Evolutionary conservation across 2,329 filamentous ascomycete species (phyloP).

Genomic region (Diaporthe sp.): DNA sequence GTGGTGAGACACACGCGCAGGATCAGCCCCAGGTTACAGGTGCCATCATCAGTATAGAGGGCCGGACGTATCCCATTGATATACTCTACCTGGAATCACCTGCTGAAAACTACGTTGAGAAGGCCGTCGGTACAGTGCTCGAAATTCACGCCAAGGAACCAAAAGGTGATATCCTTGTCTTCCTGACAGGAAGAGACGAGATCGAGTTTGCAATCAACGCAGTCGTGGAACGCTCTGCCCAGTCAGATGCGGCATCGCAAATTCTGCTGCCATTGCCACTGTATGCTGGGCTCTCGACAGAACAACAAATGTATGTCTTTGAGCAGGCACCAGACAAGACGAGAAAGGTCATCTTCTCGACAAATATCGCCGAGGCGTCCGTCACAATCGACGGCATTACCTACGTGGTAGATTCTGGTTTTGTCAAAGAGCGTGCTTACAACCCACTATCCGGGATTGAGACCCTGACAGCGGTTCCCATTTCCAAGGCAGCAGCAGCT

Average conservation of each 20-base stretch:
- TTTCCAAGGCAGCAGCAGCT: slow-evolving; percentile 93
- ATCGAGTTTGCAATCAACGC: slow-evolving; percentile 87
- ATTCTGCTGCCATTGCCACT: slow-evolving; percentile 81
- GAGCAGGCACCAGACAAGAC: slow-evolving; percentile 85
- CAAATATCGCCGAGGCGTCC: slow-evolving; percentile 96
- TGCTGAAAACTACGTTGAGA: slow-evolving; percentile 88
- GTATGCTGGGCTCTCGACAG: slow-evolving; percentile 89
- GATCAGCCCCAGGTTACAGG: slow-evolving; percentile 54
- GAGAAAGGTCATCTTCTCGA: slow-evolving; percentile 92
- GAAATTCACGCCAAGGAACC: slow-evolving; percentile 87
- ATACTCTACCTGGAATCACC: slow-evolving; percentile 84
- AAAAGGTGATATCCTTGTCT: slow-evolving; percentile 90
- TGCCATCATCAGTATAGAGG: slow-evolving; percentile 86
- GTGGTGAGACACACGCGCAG: slow-evolving; percentile 54
- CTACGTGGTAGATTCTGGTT: slow-evolving; percentile 91
- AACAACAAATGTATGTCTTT: slow-evolving; percentile 96
- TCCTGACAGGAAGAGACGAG: slow-evolving; percentile 92
- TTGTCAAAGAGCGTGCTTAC: slow-evolving; percentile 90
- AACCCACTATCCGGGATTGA: slow-evolving; percentile 90
- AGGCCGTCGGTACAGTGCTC: slow-evolving; percentile 85
- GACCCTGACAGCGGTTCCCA: slow-evolving; percentile 82
- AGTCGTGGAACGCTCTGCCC: slow-evolving; percentile 78
- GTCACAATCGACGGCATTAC: slow-evolving; percentile 94
- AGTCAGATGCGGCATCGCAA: slow-evolving; percentile 71
- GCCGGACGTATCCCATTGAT: slow-evolving; percentile 90